Base-by-base conservation (phyloP, 441 rosid species). In the Erodium trifolium region DNA sequence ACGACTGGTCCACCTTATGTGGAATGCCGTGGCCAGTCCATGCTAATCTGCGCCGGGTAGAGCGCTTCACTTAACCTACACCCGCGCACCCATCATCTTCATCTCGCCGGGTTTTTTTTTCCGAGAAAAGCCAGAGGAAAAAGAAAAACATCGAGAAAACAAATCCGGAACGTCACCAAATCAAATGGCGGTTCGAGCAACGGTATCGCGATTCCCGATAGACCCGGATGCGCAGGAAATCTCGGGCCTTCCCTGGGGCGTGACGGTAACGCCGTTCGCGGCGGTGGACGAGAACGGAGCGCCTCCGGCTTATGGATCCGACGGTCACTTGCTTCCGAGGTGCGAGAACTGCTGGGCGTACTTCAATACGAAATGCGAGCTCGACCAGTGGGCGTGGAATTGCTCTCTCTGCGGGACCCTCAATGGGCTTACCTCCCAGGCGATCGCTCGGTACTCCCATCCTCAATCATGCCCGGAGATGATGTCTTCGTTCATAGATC, bases 301-400 rank as follows among this genome's bases (percentile, higher is more conserved):
- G 79, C 71, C 82, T 4, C 94, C 99, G 45, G 86, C 74, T 14
- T 87, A 79, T 73, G 99, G 99, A 81, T 86, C 85, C 63, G 85
- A 85, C 71, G 98, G 96, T 2, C 81, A 92, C 34, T 78, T 87
- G 66, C 77, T 94, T 14, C 99, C 99, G 66, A 85, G 98, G 66
- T 92, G 97, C 84, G 99, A 94, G 77, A 88, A 88, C 74, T 92
- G 98, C 71, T 92, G 84, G 72, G 98, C 88, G 1, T 92, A 94
- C 87, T 94, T 94, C 85, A 94, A 87, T 71, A 84, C 92, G n/a
- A 90, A 82, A 75, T 87, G 99, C 65, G 94, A 90, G 63, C 87
- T 94, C 57, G 99, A 92, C n/a, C 93, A 88, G 71, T 92, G 99
- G 99, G 91, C 96, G 18, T 94, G 99, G 98, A 82, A 67, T 67